Evolutionary conservation across 163 green algal genomes (phyloP).

Genomic region (Scenedesmus sp.): DNA sequence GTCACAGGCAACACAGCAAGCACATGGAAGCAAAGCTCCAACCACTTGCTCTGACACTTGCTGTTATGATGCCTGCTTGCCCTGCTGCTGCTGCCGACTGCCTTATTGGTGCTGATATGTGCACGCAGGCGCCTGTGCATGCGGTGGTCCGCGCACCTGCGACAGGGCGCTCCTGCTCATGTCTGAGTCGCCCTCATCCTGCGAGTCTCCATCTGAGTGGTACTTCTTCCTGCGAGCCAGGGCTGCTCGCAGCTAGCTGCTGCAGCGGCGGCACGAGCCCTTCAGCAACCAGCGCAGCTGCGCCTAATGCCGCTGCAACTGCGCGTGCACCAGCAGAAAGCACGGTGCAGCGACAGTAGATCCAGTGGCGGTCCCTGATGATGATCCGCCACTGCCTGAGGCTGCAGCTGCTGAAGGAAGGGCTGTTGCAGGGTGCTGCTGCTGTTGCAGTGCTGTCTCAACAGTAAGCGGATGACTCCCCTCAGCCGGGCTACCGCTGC

Average conservation of each 20-base stretch:
- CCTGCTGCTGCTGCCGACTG: not conserved
- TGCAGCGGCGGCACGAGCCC: conserved; percentile 4
- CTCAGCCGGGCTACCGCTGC: not conserved
- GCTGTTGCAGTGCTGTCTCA: not conserved
- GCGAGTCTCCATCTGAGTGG: conserved; percentile 6
- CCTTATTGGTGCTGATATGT: not conserved
- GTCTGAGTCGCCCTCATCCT: conserved; percentile 29
- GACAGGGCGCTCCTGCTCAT: conserved; percentile 39
- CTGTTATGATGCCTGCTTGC: not conserved
- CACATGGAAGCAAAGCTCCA: too few relatives aligned
- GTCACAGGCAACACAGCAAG: not conserved
- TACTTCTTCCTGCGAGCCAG: conserved; percentile 14
- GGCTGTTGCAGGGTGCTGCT: not conserved
- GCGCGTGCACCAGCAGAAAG: not conserved
- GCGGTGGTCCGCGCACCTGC: conserved; percentile 20
- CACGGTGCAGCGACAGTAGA: not conserved
- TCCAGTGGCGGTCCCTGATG: not conserved
- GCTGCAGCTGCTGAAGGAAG: not conserved
- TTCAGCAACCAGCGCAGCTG: not conserved
- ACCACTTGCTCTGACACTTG: not conserved
- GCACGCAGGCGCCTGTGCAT: not conserved
- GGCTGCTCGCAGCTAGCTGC: conserved; percentile 4
- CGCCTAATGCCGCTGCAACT: not conserved
- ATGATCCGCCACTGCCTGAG: not conserved
- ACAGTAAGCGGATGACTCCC: not conserved